Conservation (phyloP, 495 filamentous ascomycete genomes). For the Polyplosphaeria fusca region DNA sequence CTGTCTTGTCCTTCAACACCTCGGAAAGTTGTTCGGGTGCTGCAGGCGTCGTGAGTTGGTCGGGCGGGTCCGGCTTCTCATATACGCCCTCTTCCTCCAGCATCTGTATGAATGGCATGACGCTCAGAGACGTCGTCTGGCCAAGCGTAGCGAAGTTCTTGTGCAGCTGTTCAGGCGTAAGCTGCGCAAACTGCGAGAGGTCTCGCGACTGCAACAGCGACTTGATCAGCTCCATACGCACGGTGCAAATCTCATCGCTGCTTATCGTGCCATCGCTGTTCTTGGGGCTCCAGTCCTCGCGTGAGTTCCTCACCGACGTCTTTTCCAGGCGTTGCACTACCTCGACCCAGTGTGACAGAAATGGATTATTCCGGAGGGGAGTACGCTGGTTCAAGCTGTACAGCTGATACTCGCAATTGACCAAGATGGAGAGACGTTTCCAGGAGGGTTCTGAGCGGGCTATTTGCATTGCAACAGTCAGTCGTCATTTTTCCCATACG, state of each 20-base stretch:
- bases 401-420: constrained; percentile 37
- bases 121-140: constrained; percentile 1
- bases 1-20: not conserved
- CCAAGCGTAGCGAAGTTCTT: constrained; percentile 8
- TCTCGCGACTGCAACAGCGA: constrained; percentile 1
- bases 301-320: not conserved
- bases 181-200: constrained; percentile 1
- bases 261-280: not conserved
- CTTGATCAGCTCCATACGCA: constrained; percentile 12
- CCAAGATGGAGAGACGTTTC: constrained; percentile 17
- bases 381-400: constrained; percentile 29
- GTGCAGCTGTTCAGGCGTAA: constrained; percentile 3
- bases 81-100: constrained; percentile 39
- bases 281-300: not conserved
- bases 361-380: constrained; percentile 40
- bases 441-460: constrained; percentile 1
- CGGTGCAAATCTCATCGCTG: not conserved
- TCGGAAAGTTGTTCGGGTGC: not conserved
- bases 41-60: not conserved
- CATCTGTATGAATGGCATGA: constrained; percentile 30
- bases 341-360: constrained; percentile 47
- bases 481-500: not conserved
- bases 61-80: constrained; percentile 13
- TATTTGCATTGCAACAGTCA: not conserved
- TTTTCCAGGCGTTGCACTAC: constrained; percentile 31